Evolutionary conservation across 2,329 filamentous ascomycete species (phyloP).

Genomic region (Aspergillus proliferans): DNA sequence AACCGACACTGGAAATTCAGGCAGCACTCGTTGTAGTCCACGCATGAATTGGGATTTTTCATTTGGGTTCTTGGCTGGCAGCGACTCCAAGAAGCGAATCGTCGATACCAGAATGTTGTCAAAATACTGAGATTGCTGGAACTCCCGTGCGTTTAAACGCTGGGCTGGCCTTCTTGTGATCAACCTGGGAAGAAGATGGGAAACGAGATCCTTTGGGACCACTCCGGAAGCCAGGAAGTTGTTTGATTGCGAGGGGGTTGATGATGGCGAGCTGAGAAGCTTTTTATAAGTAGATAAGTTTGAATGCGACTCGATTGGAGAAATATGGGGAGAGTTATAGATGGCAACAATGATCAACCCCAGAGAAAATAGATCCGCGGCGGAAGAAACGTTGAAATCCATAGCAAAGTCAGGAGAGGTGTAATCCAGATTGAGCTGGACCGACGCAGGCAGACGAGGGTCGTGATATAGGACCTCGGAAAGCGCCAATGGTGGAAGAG

Average conservation of each 20-base stretch:
- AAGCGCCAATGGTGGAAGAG: slow-evolving; percentile 72
- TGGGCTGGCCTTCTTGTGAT: slow-evolving; percentile 84
- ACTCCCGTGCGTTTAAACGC: slow-evolving; percentile 79
- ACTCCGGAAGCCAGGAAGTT: slow-evolving; percentile 75
- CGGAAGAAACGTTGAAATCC: slow-evolving; percentile 76
- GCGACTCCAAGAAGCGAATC: slow-evolving; percentile 84
- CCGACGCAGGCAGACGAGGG: slow-evolving; percentile 68
- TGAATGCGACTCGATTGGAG: slow-evolving; percentile 74
- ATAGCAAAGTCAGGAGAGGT: slow-evolving; percentile 91
- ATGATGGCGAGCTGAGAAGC: slow-evolving; percentile 69
- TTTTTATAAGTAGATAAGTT: slow-evolving; percentile 81
- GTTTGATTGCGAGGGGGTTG: slow-evolving; percentile 71
- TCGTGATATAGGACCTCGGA: slow-evolving; percentile 82
- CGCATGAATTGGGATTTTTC: slow-evolving; percentile 91
- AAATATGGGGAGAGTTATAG: slow-evolving; percentile 89
- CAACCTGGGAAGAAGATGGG: slow-evolving; percentile 71
- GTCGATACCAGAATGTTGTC: slow-evolving; percentile 95
- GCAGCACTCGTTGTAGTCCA: slow-evolving; percentile 76
- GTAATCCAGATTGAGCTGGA: slow-evolving; percentile 89
- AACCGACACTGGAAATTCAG: slow-evolving; percentile 87
- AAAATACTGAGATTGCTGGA: slow-evolving; percentile 93
- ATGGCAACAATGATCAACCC: slow-evolving; percentile 82
- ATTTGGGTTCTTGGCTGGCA: slow-evolving; percentile 83
- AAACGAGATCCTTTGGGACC: slow-evolving; percentile 70
- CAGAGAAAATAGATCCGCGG: slow-evolving; percentile 89